These are phyloP conservation scores for Chaetomidium leptoderma DNA, from an alignment of 495 filamentous ascomycete genomes.

Conservation along the genomic window DNA sequence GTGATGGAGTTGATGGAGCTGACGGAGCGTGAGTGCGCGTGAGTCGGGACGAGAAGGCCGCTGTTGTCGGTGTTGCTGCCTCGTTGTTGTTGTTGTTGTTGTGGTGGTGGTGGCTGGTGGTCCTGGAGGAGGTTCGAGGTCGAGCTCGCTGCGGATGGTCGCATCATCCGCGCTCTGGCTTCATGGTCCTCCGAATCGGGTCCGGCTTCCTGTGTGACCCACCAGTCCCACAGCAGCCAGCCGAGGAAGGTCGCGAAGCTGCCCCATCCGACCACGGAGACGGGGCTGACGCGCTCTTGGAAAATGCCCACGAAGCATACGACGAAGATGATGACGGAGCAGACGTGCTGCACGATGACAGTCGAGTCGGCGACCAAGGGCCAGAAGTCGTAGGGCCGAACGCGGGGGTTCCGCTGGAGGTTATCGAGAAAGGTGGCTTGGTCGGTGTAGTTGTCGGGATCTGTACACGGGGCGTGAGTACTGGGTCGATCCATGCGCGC, in stretches of 20 bases:
- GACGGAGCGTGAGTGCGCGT: constrained; percentile 31
- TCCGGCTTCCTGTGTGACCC: constrained; percentile 59
- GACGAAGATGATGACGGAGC: constrained; percentile 87
- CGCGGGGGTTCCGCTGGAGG: constrained; percentile 88
- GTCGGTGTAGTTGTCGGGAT: constrained; percentile 98
- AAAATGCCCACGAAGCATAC: constrained; percentile 91
- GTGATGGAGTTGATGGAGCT: constrained; percentile 36
- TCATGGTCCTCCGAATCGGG: constrained; percentile 41
- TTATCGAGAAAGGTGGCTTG: constrained; percentile 93
- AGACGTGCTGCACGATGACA: constrained; percentile 94
- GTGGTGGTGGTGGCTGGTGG: constrained; percentile 2
- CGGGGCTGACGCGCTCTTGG: constrained; percentile 75
- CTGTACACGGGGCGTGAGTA: constrained; percentile 38
- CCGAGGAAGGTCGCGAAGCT: constrained; percentile 79
- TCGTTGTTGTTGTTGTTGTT: constrained; percentile 9
- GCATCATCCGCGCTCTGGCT: constrained; percentile 17
- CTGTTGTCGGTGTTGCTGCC: constrained; percentile 16
- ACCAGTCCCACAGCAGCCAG: constrained; percentile 88
- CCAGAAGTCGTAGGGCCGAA: constrained; percentile 98
- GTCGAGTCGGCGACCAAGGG: constrained; percentile 91
- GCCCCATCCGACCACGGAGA: constrained; percentile 79
- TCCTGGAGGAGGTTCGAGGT: constrained; percentile 35
- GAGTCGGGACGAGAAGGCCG: constrained; percentile 26
- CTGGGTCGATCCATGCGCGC: not conserved
- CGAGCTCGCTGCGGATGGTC: constrained; percentile 40